phyloP scores from a whole-genome alignment of 2,329 filamentous ascomycete genomes.

The Trichoderma harzianum region DNA sequence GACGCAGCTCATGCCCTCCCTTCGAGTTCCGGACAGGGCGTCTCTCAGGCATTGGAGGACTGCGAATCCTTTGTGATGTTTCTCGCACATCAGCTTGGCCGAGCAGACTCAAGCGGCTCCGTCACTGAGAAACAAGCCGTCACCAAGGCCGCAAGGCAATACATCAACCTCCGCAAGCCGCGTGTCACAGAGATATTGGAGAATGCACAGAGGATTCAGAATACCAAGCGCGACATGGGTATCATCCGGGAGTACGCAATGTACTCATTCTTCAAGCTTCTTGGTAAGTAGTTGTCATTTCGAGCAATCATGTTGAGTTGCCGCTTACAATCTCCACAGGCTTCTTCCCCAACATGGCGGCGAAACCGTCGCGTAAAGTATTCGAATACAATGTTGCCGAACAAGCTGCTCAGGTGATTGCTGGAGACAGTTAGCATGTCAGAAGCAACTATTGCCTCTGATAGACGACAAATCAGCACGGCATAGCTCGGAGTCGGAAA shows the following conservation, averaged over 20 bases:
- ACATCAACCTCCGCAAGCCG: constrained; percentile 22
- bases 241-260: constrained; percentile 21
- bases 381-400: constrained; percentile 23
- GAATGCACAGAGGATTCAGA: constrained; percentile 18
- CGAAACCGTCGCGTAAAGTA: constrained; percentile 10
- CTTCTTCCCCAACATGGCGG: constrained; percentile 20
- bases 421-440: neutral
- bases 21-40: constrained; percentile 23
- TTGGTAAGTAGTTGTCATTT: constrained; percentile 17
- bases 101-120: neutral
- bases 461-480: neutral
- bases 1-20: constrained; percentile 26
- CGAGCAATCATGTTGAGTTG: neutral
- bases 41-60: constrained; percentile 24
- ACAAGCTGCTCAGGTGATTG: neutral
- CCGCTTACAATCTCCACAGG: constrained; percentile 8
- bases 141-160: constrained; percentile 21
- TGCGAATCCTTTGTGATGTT: constrained; percentile 22
- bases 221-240: constrained; percentile 22
- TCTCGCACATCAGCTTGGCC: constrained; percentile 19
- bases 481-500: no score
- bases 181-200: constrained; percentile 22
- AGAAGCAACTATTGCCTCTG: neutral
- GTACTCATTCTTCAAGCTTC: constrained; percentile 22
- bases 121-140: constrained; percentile 17